A percentile compares a stretch with the other conserved stretches of the same genome.
These are phyloP conservation scores for Trichoderma arundinaceum DNA, from an alignment of 2,329 filamentous ascomycete species.

Conservation along the genomic window DNA sequence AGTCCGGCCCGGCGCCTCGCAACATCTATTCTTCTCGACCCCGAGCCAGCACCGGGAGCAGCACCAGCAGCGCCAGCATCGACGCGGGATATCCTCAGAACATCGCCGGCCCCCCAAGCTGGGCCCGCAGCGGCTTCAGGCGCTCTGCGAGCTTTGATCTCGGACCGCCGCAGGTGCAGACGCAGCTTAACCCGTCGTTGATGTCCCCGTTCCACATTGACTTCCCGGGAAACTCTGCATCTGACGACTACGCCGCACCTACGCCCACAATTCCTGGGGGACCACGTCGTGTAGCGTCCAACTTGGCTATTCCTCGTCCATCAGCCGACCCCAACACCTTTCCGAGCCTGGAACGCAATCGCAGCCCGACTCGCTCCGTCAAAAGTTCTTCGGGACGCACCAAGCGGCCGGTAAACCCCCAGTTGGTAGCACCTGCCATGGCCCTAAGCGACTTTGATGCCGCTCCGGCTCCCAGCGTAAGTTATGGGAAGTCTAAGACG, in stretches of 20 bases:
- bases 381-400: conserved; percentile 52
- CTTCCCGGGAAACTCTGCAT: conserved; percentile 55
- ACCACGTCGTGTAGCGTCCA: conserved; percentile 61
- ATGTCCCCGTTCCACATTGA: conserved; percentile 54
- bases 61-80: conserved; percentile 70
- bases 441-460: conserved; percentile 53
- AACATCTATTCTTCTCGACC: conserved; percentile 56
- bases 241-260: conserved; percentile 74
- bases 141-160: conserved; percentile 79
- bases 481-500: conserved; percentile 63
- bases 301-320: conserved; percentile 43
- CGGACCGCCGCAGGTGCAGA: conserved; percentile 43
- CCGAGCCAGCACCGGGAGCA: conserved; percentile 72
- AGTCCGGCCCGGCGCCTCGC: conserved; percentile 38
- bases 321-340: conserved; percentile 49
- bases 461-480: conserved; percentile 63
- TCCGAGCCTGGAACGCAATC: conserved; percentile 57
- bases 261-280: conserved; percentile 84
- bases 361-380: conserved; percentile 62
- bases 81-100: conserved; percentile 65
- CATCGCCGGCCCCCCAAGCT: conserved; percentile 62
- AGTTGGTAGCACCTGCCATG: conserved; percentile 38
- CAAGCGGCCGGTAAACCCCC: conserved; percentile 41
- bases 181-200: conserved; percentile 39
- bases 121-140: conserved; percentile 54